phyloP scores from a whole-genome alignment of 306 rosid genomes.

The Citrullus colocynthis region DNA sequence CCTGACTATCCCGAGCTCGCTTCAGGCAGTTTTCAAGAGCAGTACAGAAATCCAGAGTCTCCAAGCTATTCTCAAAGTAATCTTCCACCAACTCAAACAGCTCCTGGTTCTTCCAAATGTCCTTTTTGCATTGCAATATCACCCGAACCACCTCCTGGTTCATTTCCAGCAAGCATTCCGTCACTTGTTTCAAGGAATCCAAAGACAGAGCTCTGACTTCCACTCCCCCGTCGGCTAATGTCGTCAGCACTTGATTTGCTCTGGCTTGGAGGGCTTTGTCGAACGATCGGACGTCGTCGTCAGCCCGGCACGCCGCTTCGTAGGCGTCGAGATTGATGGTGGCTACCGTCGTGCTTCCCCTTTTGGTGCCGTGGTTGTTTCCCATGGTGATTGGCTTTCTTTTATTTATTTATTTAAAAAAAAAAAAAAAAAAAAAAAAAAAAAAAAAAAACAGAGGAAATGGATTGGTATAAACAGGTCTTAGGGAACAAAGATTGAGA shows the following conservation, averaged over 20 bases:
- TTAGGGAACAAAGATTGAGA: background rate
- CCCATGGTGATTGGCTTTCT: background rate
- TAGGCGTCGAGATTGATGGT: conserved; percentile 9
- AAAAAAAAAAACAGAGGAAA: background rate
- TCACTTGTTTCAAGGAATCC: conserved; percentile 59
- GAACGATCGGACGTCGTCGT: conserved; percentile 59
- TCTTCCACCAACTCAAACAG: conserved; percentile 78
- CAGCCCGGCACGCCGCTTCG: conserved; percentile 67
- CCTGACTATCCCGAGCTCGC: conserved; percentile 53
- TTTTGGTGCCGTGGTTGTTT: background rate
- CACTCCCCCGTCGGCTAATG: conserved; percentile 52
- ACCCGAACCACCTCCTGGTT: conserved; percentile 86
- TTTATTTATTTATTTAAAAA: too few species aligned
- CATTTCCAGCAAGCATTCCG: conserved; percentile 74
- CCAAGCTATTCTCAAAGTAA: conserved; percentile 78
- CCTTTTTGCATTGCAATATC: conserved; percentile 81
- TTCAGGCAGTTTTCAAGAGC: conserved; percentile 74
- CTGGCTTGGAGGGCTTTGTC: conserved; percentile 55
- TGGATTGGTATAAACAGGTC: too few species aligned
- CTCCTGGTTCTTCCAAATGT: conserved; percentile 73
- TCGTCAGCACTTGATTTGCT: conserved; percentile 55
- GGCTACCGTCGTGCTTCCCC: background rate
- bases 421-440: too few species aligned
- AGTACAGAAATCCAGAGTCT: conserved; percentile 75
- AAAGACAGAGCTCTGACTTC: conserved; percentile 69